Evolutionary conservation across 208 protist species (phyloP).

Genomic region (Novymonas esmeraldas): DNA sequence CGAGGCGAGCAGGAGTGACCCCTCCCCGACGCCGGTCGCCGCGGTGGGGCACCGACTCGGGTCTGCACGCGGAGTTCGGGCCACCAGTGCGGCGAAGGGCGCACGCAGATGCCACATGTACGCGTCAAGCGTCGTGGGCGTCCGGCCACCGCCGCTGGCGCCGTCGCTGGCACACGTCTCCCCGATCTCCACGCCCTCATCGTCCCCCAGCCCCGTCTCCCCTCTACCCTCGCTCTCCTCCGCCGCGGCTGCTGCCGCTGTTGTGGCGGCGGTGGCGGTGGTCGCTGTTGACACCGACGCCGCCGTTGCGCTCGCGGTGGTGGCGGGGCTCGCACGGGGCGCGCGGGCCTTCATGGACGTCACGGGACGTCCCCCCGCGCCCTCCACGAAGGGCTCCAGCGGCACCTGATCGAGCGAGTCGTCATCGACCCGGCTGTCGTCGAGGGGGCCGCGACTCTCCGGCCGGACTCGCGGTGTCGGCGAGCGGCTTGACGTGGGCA

Average conservation of each 20-base stretch:
- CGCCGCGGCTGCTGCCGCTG: no score
- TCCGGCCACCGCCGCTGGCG: background rate
- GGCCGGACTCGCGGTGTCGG: no score
- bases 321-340: background rate
- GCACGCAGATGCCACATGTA: constrained; percentile 13
- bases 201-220: no score
- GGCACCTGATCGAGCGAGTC: no score
- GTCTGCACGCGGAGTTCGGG: background rate
- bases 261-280: no score
- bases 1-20: constrained; percentile 14
- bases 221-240: no score
- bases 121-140: background rate
- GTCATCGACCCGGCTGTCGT: no score
- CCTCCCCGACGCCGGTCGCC: background rate
- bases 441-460: no score
- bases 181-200: no score
- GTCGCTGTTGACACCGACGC: no score
- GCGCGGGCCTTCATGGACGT: constrained; percentile 12
- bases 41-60: background rate
- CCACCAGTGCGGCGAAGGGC: background rate
- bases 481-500: no score
- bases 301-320: background rate
- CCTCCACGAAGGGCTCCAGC: constrained; percentile 21
- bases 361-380: constrained; percentile 17
- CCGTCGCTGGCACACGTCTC: no score